Evolutionary conservation across 164 flowering plant species (phyloP).

Genomic region (Vitis amurensis): DNA sequence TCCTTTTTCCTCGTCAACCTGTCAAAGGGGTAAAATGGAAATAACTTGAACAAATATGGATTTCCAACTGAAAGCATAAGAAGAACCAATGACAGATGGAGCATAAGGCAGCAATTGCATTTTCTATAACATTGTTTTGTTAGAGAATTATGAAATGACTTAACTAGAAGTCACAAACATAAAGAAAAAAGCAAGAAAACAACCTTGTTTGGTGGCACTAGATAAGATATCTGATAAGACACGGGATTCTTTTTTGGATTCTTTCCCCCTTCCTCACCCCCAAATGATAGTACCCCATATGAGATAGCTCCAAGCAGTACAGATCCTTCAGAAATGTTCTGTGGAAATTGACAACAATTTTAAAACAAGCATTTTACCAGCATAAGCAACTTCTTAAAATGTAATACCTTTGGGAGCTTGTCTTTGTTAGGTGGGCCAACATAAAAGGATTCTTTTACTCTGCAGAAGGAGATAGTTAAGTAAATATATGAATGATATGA

Average conservation of each 20-base stretch:
- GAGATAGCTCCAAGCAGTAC: slow-evolving; percentile 74
- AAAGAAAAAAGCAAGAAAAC: background rate
- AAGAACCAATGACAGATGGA: background rate
- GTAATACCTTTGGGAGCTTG: slow-evolving; percentile 84
- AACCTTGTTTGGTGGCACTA: slow-evolving; percentile 89
- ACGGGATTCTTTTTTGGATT: slow-evolving; percentile 58
- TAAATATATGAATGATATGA: background rate
- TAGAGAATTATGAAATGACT: background rate
- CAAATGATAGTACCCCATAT: slow-evolving; percentile 58
- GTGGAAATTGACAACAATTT: slow-evolving; percentile 17
- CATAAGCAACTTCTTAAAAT: background rate
- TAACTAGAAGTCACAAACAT: background rate
- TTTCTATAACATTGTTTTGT: background rate
- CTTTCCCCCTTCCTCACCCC: slow-evolving; percentile 32
- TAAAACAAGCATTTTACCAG: background rate
- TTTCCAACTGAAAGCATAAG: background rate
- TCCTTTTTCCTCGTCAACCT: slow-evolving; percentile 80
- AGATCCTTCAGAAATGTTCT: slow-evolving; percentile 79
- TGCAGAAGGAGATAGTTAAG: slow-evolving; percentile 18
- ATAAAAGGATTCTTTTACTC: slow-evolving; percentile 80
- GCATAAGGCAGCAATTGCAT: background rate
- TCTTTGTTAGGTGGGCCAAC: slow-evolving; percentile 85
- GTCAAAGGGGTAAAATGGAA: slow-evolving; percentile 11
- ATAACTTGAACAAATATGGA: background rate
- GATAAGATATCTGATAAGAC: slow-evolving; percentile 63